phyloP scores from a whole-genome alignment of 176 grass and related monocot genomes.

The Aegilops speltoides region DNA sequence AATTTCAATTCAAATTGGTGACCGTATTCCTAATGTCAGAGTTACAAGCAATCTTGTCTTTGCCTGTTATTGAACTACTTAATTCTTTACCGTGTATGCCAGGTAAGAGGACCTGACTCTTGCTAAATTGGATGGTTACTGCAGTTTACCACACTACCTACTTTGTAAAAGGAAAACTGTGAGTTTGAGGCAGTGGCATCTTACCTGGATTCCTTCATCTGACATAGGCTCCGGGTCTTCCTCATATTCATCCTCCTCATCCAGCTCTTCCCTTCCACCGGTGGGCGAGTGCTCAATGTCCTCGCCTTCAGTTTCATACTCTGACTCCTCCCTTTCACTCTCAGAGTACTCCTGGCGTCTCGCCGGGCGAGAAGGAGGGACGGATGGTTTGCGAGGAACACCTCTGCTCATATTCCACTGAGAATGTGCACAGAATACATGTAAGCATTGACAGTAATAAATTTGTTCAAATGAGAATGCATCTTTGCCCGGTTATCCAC shows the following conservation, averaged over 20 bases:
- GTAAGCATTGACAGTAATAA: constrained; percentile 2
- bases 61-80: neutral
- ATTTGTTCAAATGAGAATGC: constrained; percentile 2
- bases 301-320: constrained; percentile 95
- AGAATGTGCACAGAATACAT: constrained; percentile 28
- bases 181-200: constrained; percentile 3
- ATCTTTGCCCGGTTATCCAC: constrained; percentile 28
- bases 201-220: constrained; percentile 80
- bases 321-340: constrained; percentile 81
- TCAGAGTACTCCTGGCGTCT: constrained; percentile 65
- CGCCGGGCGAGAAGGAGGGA: constrained; percentile 48
- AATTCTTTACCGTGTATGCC: neutral
- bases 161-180: neutral
- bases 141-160: neutral
- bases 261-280: constrained; percentile 65
- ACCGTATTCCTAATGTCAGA: neutral
- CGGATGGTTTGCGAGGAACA: constrained; percentile 47
- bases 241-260: constrained; percentile 89
- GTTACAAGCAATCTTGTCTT: neutral
- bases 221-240: constrained; percentile 62
- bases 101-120: neutral
- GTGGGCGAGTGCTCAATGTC: constrained; percentile 69
- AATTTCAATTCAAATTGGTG: neutral
- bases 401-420: constrained; percentile 70
- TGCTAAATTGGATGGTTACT: neutral